Evolutionary conservation across 2,329 filamentous ascomycete genomes (phyloP).

Genomic region (Pezicula neosporulosa): DNA sequence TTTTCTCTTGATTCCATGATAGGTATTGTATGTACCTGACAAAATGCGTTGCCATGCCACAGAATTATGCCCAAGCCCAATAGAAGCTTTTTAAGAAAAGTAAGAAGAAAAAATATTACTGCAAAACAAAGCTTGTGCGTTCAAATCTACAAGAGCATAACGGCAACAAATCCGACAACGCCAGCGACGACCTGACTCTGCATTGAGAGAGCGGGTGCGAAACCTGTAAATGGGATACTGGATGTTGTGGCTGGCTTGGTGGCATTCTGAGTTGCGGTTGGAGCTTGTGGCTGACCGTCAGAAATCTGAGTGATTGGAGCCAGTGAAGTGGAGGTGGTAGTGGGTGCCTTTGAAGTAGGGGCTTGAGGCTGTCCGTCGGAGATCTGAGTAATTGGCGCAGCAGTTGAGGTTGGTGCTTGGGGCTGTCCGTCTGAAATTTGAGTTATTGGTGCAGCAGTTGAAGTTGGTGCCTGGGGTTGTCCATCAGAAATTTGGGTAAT

Average conservation of each 20-base stretch:
- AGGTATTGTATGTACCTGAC: no score
- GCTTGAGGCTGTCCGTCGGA: conserved; percentile 44
- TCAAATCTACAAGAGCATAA: conserved; percentile 8
- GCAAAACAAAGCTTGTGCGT: no score
- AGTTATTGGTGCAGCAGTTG: conserved; percentile 11
- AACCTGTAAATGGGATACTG: not conserved
- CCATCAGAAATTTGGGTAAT: conserved; percentile 31
- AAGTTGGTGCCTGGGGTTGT: conserved; percentile 24
- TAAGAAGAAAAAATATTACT: no score
- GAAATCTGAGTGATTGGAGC: conserved; percentile 7
- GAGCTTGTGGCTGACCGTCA: conserved; percentile 12
- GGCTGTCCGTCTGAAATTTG: conserved; percentile 40
- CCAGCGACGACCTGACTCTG: not conserved
- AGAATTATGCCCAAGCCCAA: no score
- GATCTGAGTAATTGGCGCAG: conserved; percentile 18
- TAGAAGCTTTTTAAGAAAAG: no score
- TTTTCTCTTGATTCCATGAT: no score
- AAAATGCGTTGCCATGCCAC: no score
- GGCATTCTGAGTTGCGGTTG: conserved; percentile 29
- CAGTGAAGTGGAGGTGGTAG: not conserved
- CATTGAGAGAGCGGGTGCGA: not conserved
- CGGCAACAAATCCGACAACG: conserved; percentile 3
- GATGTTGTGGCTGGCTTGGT: not conserved
- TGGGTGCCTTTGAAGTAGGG: conserved; percentile 33
- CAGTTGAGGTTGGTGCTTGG: conserved; percentile 29